Evolutionary conservation across 768 basidiomycete species (phyloP).

Genomic region (Calocybe indica): DNA sequence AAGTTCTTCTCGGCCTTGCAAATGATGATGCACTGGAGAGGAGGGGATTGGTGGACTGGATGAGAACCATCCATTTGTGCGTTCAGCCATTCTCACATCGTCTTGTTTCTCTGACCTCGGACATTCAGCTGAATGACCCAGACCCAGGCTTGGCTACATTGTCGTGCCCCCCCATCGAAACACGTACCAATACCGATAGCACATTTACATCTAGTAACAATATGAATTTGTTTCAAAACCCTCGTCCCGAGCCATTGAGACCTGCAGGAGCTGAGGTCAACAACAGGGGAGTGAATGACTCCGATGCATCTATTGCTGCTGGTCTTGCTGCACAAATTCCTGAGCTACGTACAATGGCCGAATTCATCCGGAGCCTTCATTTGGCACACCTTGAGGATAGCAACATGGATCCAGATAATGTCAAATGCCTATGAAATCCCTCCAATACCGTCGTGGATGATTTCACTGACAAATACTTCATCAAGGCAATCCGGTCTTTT

Average conservation of each 20-base stretch:
- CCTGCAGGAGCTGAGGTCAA: not conserved
- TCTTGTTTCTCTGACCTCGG: no score
- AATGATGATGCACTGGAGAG: no score
- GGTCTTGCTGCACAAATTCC: not conserved
- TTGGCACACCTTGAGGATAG: constrained; percentile 20
- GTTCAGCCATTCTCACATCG: no score
- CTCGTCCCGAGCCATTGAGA: not conserved
- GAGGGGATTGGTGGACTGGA: no score
- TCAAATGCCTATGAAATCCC: constrained; percentile 20
- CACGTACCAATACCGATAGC: no score
- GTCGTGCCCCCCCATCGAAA: no score
- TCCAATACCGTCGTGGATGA: constrained; percentile 7
- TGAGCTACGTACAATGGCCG: not conserved
- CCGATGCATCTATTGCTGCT: no score
- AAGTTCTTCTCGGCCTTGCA: no score
- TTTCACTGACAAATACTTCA: constrained; percentile 11
- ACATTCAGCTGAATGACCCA: no score
- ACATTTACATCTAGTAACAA: no score
- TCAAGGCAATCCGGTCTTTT: constrained; percentile 10
- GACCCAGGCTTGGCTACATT: no score
- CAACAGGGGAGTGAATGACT: not conserved
- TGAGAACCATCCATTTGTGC: no score
- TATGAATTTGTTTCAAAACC: not conserved
- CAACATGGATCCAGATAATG: constrained; percentile 11
- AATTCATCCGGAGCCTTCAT: constrained; percentile 16